A percentile compares a stretch with the other conserved stretches of the same genome.
These are phyloP conservation scores for Xylaria sp. DNA, from an alignment of 2,329 filamentous ascomycete species.

Conservation along the genomic window DNA sequence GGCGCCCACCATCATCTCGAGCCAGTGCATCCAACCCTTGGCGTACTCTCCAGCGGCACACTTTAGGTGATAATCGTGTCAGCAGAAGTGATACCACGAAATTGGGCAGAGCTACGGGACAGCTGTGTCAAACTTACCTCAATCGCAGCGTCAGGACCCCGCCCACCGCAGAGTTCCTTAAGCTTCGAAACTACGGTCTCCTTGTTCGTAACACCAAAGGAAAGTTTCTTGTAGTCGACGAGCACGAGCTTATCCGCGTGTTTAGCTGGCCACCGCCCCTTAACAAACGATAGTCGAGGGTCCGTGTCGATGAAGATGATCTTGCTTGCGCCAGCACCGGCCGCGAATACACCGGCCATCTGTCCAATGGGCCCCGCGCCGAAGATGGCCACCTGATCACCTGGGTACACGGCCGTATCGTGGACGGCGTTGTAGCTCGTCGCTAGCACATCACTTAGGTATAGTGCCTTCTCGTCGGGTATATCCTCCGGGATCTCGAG, in stretches of 20 bases:
- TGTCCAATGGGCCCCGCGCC: constrained; percentile 90
- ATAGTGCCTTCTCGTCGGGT: constrained; percentile 86
- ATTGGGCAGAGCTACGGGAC: neutral
- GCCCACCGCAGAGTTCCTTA: constrained; percentile 77
- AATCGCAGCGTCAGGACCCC: constrained; percentile 76
- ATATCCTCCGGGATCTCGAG: constrained; percentile 81
- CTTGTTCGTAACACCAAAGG: constrained; percentile 66
- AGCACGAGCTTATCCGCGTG: constrained; percentile 69
- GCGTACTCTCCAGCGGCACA: constrained; percentile 70
- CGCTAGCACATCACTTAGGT: constrained; percentile 80
- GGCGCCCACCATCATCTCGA: constrained; percentile 69
- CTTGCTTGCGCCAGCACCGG: constrained; percentile 77
- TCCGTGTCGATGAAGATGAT: constrained; percentile 84
- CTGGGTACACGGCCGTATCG: constrained; percentile 82
- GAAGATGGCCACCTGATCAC: constrained; percentile 83
- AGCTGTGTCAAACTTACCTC: constrained; percentile 47
- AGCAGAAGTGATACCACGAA: neutral
- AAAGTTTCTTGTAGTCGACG: constrained; percentile 73
- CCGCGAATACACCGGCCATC: constrained; percentile 81
- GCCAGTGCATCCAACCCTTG: constrained; percentile 69
- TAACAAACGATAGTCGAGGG: constrained; percentile 75
- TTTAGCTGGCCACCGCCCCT: constrained; percentile 65
- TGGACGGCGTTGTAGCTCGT: constrained; percentile 87
- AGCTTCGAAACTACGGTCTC: constrained; percentile 75
- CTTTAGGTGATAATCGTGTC: constrained; percentile 52